phyloP scores from a whole-genome alignment of 106 monocot genomes.

The Amphibolis antarctica region DNA sequence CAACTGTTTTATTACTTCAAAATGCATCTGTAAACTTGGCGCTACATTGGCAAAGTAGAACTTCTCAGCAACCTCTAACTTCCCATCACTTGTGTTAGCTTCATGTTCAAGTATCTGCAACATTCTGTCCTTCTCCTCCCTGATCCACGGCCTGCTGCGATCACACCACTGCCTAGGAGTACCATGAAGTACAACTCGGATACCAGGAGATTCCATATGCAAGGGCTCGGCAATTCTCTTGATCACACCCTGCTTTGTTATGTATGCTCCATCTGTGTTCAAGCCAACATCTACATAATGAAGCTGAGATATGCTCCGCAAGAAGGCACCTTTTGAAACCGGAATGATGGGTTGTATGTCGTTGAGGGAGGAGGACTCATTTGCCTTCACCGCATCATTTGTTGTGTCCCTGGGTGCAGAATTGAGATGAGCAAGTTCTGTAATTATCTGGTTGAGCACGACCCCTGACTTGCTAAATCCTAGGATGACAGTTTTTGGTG shows the following conservation, averaged over 20 bases:
- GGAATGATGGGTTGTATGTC: too few relatives aligned
- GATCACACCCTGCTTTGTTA: slow-evolving; percentile 36
- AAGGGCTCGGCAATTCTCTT: slow-evolving; percentile 16
- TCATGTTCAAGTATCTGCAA: slow-evolving; percentile 35
- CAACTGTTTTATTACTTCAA: slow-evolving; percentile 63
- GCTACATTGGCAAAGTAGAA: slow-evolving; percentile 35
- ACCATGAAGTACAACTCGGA: slow-evolving; percentile 63
- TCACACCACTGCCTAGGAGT: slow-evolving; percentile 89
- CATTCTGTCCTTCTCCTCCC: slow-evolving; percentile 49
- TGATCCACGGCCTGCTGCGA: slow-evolving; percentile 54
- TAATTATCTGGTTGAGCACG: slow-evolving; percentile 71
- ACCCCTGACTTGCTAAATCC: slow-evolving; percentile 91
- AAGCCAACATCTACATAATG: slow-evolving; percentile 93
- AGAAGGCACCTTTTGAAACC: slow-evolving; percentile 24
- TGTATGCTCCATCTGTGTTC: slow-evolving; percentile 64
- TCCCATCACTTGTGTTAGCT: slow-evolving; percentile 29
- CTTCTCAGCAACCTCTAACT: slow-evolving; percentile 39
- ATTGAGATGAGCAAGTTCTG: slow-evolving; percentile 49
- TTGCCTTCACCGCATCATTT: not conserved
- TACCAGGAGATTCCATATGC: not conserved
- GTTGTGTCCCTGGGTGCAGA: slow-evolving; percentile 1
- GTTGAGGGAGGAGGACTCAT: slow-evolving; percentile 19
- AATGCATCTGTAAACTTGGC: slow-evolving; percentile 84
- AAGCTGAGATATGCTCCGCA: slow-evolving; percentile 56
- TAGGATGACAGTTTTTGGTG: slow-evolving; percentile 52